Base-by-base conservation (phyloP, 1,284 basidiomycete species). In the Phlebopus sp. region DNA sequence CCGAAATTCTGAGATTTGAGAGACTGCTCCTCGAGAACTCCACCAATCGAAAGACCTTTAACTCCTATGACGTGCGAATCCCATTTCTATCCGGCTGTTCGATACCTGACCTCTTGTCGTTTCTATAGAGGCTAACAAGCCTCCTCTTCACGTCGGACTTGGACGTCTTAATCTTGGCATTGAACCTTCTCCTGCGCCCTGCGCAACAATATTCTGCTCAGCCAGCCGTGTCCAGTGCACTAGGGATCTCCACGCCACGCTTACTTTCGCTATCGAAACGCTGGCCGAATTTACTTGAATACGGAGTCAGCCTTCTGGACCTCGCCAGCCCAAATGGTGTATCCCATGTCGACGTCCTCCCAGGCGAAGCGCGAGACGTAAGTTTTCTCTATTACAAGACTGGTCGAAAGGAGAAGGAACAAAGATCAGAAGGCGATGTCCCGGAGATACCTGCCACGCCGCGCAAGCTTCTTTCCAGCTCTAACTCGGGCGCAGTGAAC, bases 31-130 rank as follows among this genome's bases (percentile, higher is more conserved):
- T 99, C 61, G 97, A 99, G 72, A 98, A 98, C 68, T 97, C 95
- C 50, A 99, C 96, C 40, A 99, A 97, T 66, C 79, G 97, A 63
- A 99, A 98, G 76, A 89, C 95, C 51, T 99, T 91, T 71, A 86
- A 84, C 52, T 97, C 94, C 3, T 99, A 97, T 68, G 97, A 99
- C 68, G 95, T 97, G 69, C 70, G 92, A 72, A 18, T 30, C 29
- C 54, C 41, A 41, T 43, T 44, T 23, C 2, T 35, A 29, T 40
- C 32, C 46, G 14, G 36, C 37, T 40, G 14, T 45, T 47, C 38
- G 54, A 46, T 58, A 35, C 36, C 57, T 51, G 35, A 63, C 50
- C 54, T 46, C 50, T 41, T 34, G 47, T 36, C 51, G 27, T 46
- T 9, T 42, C 10, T 18, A 27, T 61, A 97, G 93, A 89, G 93